These are phyloP conservation scores for Plasmodium inui DNA, from an alignment of 169 alveolate genomes.

Conservation along the genomic window DNA sequence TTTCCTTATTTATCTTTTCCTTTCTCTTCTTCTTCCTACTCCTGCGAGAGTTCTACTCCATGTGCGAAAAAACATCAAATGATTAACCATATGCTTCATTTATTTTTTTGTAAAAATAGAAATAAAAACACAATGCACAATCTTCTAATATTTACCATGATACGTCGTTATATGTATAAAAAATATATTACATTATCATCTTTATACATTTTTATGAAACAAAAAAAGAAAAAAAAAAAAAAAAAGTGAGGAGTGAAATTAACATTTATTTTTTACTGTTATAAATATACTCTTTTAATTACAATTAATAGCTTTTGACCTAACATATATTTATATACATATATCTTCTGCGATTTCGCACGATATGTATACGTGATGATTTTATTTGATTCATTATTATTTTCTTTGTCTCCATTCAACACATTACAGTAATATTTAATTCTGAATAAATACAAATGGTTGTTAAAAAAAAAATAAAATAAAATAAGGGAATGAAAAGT, in stretches of 20 bases:
- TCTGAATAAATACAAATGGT: neutral
- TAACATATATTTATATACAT: neutral
- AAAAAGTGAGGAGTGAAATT: neutral
- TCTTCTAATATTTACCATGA: neutral
- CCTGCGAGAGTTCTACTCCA: neutral
- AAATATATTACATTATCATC: neutral
- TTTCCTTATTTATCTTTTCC: neutral
- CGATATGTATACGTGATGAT: neutral
- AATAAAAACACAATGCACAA: neutral
- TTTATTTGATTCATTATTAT: neutral
- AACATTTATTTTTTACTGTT: neutral
- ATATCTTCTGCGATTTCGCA: constrained; percentile 4
- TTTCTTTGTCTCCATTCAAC: neutral
- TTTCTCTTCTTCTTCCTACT: neutral
- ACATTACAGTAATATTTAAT: neutral
- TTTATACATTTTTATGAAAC: neutral
- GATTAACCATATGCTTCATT: neutral
- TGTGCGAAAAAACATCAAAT: neutral
- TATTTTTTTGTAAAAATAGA: neutral
- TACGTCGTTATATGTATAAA: neutral
- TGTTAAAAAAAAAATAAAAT: neutral
- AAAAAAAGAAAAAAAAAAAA: neutral
- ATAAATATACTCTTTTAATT: neutral
- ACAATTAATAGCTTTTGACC: neutral
- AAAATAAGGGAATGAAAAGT: neutral